Base-by-base conservation (phyloP, 208 protist species). In the Endotrypanum monterogeii region DNA sequence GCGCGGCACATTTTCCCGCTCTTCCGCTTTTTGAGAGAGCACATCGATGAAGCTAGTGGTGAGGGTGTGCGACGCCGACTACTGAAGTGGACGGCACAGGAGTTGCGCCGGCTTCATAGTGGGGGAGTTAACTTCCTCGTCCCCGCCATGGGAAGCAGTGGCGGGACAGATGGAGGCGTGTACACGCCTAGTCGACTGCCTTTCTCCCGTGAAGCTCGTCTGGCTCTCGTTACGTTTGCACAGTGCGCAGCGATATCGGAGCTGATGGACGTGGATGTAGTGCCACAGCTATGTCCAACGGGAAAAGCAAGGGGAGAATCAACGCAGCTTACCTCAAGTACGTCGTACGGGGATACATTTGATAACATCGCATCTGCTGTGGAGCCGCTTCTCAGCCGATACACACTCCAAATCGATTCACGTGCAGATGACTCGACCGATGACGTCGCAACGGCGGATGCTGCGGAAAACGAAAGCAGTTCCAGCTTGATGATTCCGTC, bases 211-310 rank as follows among this genome's bases (percentile, higher is more conserved):
- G 77, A 79, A 51, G 54, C 39, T 2, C 73, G 75, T 14, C 75
- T 94, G 2, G 84, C 87, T 1, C 83, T 91, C 20, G 80, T 91
- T 3, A 70, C 89, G 16, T 92, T 94, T 79, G 87, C 88, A 60
- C 90, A 94, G 73, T 92, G 81, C 68, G 90, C 88, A 2, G 90
- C 90, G 9, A 91, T 94, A 25, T 89, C 88, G 16, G 79, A 87
- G 62, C 35, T 87, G 44, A 69, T 92, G 52, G 84, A 62, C 32
- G 82, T 86, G 32, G 80, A 91, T 32, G 65, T 87, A 41, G 74
- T 85, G 37, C 74, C 73, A 28, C 51, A 57, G 68, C 61, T 73
- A 25, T 44, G n/a, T 71, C 44, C 35, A 67, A 30, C 14, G 20
- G 30, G 44, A 16, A 73, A 62, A 41, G 14, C 37, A 16, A 25